Base-by-base conservation (phyloP, 2,329 filamentous ascomycete genomes). In the Phyllosticta citribraziliensis region DNA sequence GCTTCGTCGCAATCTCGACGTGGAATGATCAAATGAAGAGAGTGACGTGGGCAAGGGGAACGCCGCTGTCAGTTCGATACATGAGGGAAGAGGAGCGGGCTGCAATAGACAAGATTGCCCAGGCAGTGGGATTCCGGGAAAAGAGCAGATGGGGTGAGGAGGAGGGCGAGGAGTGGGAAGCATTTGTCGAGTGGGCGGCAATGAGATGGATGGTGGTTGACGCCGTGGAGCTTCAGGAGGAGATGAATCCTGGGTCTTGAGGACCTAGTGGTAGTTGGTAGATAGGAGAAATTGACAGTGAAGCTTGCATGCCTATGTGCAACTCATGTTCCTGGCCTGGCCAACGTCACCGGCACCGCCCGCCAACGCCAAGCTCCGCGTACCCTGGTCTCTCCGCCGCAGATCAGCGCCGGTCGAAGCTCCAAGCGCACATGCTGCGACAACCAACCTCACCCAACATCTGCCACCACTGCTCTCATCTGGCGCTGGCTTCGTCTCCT, bases 11-110 rank as follows among this genome's bases (percentile, higher is more conserved):
- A 9, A 79, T 95, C 63, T 86, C 90, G 25, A 97, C 93, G 35
- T 82, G 87, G 63, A 97, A 97, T 74, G 92, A 97, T 72, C 91
- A 97, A 74, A 96, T 97, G 89, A 87, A 88, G 69, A 85, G 94
- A 20, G 91, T 97, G 5, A 92, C 90, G 2, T 99, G 94, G 94
- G 81, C 88, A 9, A 84, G 85, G 0, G 94, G 94, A 11, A 87
- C 90, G 35, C 88, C 89, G 22, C 76, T 97, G 65, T 82, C 88
- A 64, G 83, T 90, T 68, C 83, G 94, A 14, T 97, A 92, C 89
- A 73, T 96, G 59, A 82, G 90, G 35, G 94, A 97, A 72, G 91
- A 96, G 65, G 92, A 99, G 78, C 82, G 94, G 24, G 88, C 87
- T 3, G 91, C 91, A 0, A 79, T 96, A 65, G 94, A 99, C 76